Evolutionary conservation across 768 basidiomycete genomes (phyloP).

Genomic region (Rhodotorula babjevae): DNA sequence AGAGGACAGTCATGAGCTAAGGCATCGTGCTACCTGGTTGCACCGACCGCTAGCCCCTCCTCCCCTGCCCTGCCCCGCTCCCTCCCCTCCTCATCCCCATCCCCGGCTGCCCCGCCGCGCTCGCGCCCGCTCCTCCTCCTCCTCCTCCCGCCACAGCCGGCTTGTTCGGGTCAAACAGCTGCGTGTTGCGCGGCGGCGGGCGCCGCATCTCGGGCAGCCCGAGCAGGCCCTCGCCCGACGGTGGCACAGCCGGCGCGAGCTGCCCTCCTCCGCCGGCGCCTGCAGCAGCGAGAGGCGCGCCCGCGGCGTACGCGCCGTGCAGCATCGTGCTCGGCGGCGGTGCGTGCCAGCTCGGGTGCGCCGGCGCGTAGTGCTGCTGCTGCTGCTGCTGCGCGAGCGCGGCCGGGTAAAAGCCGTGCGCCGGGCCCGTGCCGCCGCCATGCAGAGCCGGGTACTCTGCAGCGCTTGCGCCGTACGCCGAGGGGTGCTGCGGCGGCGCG

Average conservation of each 20-base stretch:
- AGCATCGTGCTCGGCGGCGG: too few relatives aligned
- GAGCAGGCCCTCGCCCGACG: conserved; percentile 2
- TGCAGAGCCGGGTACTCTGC: background rate
- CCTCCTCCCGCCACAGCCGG: background rate
- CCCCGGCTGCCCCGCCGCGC: background rate
- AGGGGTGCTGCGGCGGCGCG: background rate
- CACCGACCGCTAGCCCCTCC: background rate
- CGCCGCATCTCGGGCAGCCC: conserved; percentile 26
- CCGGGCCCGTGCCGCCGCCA: background rate
- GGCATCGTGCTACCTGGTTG: too few relatives aligned
- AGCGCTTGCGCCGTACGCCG: background rate
- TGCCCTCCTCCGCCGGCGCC: too few relatives aligned
- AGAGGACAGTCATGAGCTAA: too few relatives aligned
- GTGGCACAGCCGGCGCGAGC: background rate
- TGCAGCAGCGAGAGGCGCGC: too few relatives aligned
- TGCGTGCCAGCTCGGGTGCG: too few relatives aligned
- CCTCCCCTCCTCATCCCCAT: background rate
- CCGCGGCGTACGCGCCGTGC: background rate
- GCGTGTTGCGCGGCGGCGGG: conserved; percentile 28
- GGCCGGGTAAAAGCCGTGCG: background rate
- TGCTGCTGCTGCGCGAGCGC: background rate
- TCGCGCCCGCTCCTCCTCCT: conserved; percentile 2
- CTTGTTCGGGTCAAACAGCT: conserved; percentile 34
- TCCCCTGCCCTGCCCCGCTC: conserved; percentile 8
- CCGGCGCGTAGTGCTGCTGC: background rate